Conservation (phyloP, 345 rosid genomes). For the Brassica incana region DNA sequence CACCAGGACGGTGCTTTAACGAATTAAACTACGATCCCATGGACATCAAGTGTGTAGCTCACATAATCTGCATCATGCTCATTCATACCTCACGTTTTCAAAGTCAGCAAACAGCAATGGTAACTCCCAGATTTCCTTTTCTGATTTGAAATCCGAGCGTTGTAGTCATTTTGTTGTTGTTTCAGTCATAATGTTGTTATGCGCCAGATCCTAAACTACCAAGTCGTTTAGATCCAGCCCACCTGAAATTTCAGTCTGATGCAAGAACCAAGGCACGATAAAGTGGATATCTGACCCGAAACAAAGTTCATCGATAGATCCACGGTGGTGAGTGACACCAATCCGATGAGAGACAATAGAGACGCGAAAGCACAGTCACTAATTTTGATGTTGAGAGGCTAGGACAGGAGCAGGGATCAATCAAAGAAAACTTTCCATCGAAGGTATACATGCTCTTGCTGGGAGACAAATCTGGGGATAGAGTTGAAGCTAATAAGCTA, state of each 20-base stretch:
- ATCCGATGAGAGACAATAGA: not conserved
- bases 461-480: not conserved
- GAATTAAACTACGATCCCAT: not conserved
- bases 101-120: not conserved
- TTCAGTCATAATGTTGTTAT: not conserved
- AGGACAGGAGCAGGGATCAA: not conserved
- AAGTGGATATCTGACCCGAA: not conserved
- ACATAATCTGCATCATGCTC: not conserved
- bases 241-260: not conserved
- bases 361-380: not conserved
- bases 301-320: not conserved
- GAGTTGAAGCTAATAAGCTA: not conserved
- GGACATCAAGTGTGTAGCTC: not conserved
- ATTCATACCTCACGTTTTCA: too few species aligned
- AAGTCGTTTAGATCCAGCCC: not conserved
- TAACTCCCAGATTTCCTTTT: not conserved
- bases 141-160: not conserved
- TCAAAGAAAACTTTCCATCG: not conserved
- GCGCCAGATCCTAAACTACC: not conserved
- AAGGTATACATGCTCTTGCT: not conserved
- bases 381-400: not conserved
- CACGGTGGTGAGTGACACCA: not conserved
- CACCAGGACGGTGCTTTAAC: not conserved
- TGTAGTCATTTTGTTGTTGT: not conserved
- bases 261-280: not conserved